Percentiles rank a stretch among this genome's conserved stretches.
Evolutionary conservation across 2,329 filamentous ascomycete genomes (phyloP).

Genomic region (Diaporthe eres): DNA sequence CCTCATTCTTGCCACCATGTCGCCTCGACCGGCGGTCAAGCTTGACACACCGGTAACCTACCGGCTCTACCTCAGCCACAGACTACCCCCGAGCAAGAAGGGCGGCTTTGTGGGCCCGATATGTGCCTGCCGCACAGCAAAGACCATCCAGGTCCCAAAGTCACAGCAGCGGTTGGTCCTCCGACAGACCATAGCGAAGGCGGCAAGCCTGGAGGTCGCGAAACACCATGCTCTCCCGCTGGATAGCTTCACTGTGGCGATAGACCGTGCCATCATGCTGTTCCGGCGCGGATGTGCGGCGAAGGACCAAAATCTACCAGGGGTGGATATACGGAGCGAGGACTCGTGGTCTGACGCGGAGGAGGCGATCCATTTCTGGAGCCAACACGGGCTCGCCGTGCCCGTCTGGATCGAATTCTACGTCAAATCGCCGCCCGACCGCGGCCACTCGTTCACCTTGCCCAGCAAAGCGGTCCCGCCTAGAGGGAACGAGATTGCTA

Average conservation of each 20-base stretch:
- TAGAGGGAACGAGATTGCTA: constrained; percentile 14
- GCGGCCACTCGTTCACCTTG: neutral
- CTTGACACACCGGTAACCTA: constrained; percentile 18
- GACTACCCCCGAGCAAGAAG: constrained; percentile 18
- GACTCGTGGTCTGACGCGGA: constrained; percentile 24
- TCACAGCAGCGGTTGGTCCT: constrained; percentile 14
- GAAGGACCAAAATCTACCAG: constrained; percentile 8
- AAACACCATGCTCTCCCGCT: neutral
- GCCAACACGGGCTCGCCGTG: constrained; percentile 7
- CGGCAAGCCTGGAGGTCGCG: constrained; percentile 15
- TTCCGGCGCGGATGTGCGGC: constrained; percentile 7
- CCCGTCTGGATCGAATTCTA: constrained; percentile 23
- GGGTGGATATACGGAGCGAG: constrained; percentile 7
- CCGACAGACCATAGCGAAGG: constrained; percentile 10
- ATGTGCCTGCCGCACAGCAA: constrained; percentile 4
- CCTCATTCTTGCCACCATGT: constrained; percentile 21
- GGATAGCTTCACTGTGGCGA: constrained; percentile 14
- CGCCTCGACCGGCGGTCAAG: constrained; percentile 9
- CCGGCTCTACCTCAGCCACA: constrained; percentile 23
- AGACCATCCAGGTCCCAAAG: neutral
- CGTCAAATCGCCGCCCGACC: constrained; percentile 5
- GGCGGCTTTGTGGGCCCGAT: constrained; percentile 10
- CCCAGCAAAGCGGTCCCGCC: constrained; percentile 6
- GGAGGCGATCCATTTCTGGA: constrained; percentile 12
- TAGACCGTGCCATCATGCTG: constrained; percentile 5